Base-by-base conservation (phyloP, 2,329 filamentous ascomycete species). In the Clonostachys chloroleuca region DNA sequence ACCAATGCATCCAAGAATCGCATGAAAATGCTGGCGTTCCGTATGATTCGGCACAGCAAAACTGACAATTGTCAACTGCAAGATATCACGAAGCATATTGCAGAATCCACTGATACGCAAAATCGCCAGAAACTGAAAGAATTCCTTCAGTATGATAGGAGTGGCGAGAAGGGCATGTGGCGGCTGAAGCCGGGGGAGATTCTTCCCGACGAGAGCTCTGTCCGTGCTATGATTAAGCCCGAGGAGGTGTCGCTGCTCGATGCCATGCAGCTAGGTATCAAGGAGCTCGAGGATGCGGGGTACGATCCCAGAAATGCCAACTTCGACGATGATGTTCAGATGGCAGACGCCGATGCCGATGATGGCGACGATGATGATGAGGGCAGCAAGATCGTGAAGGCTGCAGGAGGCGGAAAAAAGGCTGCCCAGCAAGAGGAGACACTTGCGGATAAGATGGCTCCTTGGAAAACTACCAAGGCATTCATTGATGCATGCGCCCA, bases 111-210 rank as follows among this genome's bases (percentile, higher is more conserved):
- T 17, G 92, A 97, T 61, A 91, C 94, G 47, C 92, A 97, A 61
- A 97, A 96, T 57, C 83, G 94, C 34, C 92, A 95, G 59, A 96
- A 97, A 67, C 85, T 99, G 69, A 94, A 96, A 59, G 94, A 99
- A 58, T 97, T 99, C 64, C 84, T 99, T 56, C 79, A 84, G 43
- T 97, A 96, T 61, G 87, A 94, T 59, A 92, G 95, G 59, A 87
- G 91, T 16, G 68, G 65, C 40, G 80, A 85, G 46, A 92, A 92
- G 59, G 88, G 89, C 34, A 72, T 78, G 54, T 99, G 94, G 94
- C 83, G 86, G 30, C 79, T 95, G 52, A 81, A 81, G 44, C 73
- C 82, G 9, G 81, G 82, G 18, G 88, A 96, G 55, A 74, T 80
- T 1, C 74, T 94, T 18, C 89, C 92, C 12, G 90, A 95, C 50